Base-by-base conservation (phyloP, 805 yeast species). In the Maudiozyma pseudohumilis region DNA sequence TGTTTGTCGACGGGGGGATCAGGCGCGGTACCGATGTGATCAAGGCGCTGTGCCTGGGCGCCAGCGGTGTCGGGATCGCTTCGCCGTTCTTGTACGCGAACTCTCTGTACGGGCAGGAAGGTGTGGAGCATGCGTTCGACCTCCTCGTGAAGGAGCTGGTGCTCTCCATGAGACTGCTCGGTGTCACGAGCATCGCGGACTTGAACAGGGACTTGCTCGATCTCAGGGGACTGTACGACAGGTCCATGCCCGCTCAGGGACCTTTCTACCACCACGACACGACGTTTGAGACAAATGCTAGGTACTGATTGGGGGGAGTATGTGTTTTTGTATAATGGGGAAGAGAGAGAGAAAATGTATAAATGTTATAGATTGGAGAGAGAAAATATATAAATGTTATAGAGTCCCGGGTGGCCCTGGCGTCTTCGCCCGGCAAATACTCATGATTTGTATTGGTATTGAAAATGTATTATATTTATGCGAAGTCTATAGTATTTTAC, bases 141-240 rank as follows among this genome's bases (percentile, higher is more conserved):
- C 59, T 84, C 38, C 62, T 86, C 45, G 74, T 74, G 45, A 80
- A 75, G 42, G 95, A 85, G 54, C 46, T 85, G 17, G 73, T 66
- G 34, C 73, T 80, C 77, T 74, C 77, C 50, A 81, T 86, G 94
- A 69, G 89, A 45, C 63, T 86, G 36, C 56, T 85, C 29, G 95
- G 95, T 28, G 89, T 74, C 15, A 72, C 70, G 10, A 70, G 63
- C 30, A 56, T 85, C 26, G 66, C 63, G 13, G 73, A 85, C 29
- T 64, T 86, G 12, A 66, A 74, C 44, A 76, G 75, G n/a, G 64
- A 66, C 4, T 70, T 72, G 49, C 67, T 87, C 15, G 95, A 86
- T 49, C 50, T 65, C n/a, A 17, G 18, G 26, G 29, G 36, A 12
- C n/a, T 33, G 12, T 26, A 33, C 13, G 16, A 17, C n/a, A 33